Evolutionary conservation across 306 rosid genomes (phyloP).

Genomic region (Quercus agrifolia): DNA sequence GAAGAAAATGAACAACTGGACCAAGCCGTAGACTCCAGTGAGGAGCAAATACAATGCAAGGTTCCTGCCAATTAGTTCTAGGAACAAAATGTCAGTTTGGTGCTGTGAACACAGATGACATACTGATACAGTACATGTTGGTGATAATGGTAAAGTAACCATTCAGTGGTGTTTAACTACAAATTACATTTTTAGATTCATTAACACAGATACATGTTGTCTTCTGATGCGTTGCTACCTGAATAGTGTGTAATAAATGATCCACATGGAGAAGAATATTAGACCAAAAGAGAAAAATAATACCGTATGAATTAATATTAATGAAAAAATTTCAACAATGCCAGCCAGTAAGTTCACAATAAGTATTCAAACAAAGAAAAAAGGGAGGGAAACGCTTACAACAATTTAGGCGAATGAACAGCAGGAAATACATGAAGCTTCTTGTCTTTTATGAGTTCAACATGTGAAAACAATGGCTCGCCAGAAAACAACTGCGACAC

Average conservation of each 20-base stretch:
- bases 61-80: constrained; percentile 59
- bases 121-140: neutral
- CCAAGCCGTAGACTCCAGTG: constrained; percentile 92
- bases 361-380: neutral
- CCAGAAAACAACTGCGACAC: constrained; percentile 76
- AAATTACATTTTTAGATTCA: neutral
- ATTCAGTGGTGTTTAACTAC: neutral
- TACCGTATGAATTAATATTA: neutral
- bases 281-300: neutral
- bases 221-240: neutral
- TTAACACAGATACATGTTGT: neutral
- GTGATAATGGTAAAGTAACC: neutral
- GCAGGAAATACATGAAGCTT: constrained; percentile 69
- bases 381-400: constrained; percentile 46
- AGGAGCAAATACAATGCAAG: constrained; percentile 79
- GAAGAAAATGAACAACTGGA: constrained; percentile 80
- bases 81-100: constrained; percentile 14
- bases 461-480: constrained; percentile 61
- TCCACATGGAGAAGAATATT: neutral
- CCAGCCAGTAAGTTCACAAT: neutral
- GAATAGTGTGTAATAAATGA: neutral
- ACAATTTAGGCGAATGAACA: constrained; percentile 54
- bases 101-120: neutral
- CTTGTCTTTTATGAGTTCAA: constrained; percentile 52
- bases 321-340: neutral